A percentile compares a stretch with the other conserved stretches of the same genome.
Conservation (phyloP, 2,329 filamentous ascomycete species). For the Davidsoniella virescens region DNA sequence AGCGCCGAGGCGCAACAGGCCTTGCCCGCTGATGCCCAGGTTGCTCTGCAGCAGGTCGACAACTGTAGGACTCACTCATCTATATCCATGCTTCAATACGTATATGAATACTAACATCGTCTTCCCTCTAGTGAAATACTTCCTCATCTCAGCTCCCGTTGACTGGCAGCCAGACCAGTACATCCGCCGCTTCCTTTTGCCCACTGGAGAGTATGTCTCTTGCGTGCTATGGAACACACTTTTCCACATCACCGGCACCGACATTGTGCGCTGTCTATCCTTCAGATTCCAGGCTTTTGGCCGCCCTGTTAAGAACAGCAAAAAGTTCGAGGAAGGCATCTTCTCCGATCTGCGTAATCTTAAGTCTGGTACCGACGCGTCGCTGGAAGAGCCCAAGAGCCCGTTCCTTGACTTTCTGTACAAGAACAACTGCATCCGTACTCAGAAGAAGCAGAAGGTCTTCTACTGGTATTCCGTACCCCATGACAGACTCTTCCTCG, state of each 20-base stretch:
- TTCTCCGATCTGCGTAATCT: conserved; percentile 97
- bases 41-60: conserved; percentile 94
- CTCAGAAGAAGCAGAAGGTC: conserved; percentile 99
- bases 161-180: conserved; percentile 97
- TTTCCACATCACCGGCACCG: conserved; percentile 97
- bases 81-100: background rate
- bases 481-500: conserved; percentile 91
- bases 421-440: conserved; percentile 99
- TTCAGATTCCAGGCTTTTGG: conserved; percentile 98
- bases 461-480: conserved; percentile 99
- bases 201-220: conserved; percentile 96
- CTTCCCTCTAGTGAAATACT: conserved; percentile 74
- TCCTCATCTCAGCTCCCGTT: conserved; percentile 94
- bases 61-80: conserved; percentile 49
- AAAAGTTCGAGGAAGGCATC: conserved; percentile 99
- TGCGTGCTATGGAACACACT: conserved; percentile 99
- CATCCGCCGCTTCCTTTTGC: conserved; percentile 85
- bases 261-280: conserved; percentile 94
- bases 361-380: conserved; percentile 95
- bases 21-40: conserved; percentile 87
- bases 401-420: conserved; percentile 96
- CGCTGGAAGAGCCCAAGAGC: conserved; percentile 96
- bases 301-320: conserved; percentile 95
- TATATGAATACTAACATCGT: conserved; percentile 14
- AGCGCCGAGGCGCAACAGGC: conserved; percentile 94